phyloP scores from a whole-genome alignment of 805 yeast species.

The Suhomyces canberraensis region DNA sequence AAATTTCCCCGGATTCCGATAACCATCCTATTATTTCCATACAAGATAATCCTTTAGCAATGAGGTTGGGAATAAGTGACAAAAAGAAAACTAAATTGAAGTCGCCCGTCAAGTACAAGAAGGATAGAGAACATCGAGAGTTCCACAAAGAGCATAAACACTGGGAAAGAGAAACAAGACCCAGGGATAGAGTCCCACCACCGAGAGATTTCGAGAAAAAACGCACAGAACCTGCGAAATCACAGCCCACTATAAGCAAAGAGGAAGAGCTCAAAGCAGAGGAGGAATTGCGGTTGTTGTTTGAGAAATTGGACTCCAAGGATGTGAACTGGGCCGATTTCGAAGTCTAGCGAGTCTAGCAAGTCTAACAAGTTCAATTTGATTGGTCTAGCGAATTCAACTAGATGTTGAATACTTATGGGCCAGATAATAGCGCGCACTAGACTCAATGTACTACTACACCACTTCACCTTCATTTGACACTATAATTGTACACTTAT shows the following conservation, averaged over 20 bases:
- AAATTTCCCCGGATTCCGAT: background rate
- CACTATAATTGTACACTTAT: no score
- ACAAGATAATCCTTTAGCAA: background rate
- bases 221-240: background rate
- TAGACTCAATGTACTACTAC: no score
- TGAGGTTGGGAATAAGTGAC: no score
- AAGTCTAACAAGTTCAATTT: no score
- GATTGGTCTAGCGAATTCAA: no score
- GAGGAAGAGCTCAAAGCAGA: constrained; percentile 9
- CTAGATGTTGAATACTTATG: no score
- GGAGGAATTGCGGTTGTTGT: constrained; percentile 24
- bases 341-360: no score
- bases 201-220: background rate
- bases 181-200: background rate
- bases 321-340: constrained; percentile 33
- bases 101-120: no score
- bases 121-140: background rate
- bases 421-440: no score
- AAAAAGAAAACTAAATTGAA: no score
- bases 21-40: background rate
- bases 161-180: constrained; percentile 1
- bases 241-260: no score
- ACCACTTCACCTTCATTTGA: no score
- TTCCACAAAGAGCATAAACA: background rate
- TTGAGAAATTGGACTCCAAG: constrained; percentile 26